phyloP scores from a whole-genome alignment of 2,329 filamentous ascomycete genomes.

The Neophaeococcomyces aloes region DNA sequence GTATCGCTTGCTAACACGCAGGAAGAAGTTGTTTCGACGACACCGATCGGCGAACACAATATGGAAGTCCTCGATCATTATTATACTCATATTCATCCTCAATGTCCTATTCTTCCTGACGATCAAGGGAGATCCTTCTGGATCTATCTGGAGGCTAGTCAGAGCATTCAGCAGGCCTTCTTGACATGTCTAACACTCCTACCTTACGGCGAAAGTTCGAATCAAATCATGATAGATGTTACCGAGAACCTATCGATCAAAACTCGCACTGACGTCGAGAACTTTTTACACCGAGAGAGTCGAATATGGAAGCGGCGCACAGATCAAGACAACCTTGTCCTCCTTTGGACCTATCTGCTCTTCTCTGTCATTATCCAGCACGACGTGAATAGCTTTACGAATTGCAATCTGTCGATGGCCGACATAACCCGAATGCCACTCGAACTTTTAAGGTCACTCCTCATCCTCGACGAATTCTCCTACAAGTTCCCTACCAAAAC shows the following conservation, averaged over 20 bases:
- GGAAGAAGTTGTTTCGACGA: constrained; percentile 8
- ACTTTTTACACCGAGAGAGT: constrained; percentile 6
- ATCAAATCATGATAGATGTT: neutral
- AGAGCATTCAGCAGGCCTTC: constrained; percentile 4
- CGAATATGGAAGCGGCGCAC: constrained; percentile 1
- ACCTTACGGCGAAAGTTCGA: neutral
- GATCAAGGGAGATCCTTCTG: neutral
- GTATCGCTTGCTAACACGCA: constrained; percentile 12
- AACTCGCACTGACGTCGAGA: constrained; percentile 8
- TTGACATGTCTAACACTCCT: neutral
- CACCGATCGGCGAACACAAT: constrained; percentile 6
- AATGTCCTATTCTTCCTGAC: constrained; percentile 18
- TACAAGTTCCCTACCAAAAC: neutral
- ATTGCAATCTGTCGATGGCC: constrained; percentile 1
- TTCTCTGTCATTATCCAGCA: constrained; percentile 11
- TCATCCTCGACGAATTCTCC: neutral
- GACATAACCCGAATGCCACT: constrained; percentile 7
- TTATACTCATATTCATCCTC: constrained; percentile 16
- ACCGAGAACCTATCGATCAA: constrained; percentile 5
- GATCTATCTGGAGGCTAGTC: neutral
- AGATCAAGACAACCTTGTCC: constrained; percentile 10
- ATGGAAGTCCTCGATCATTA: constrained; percentile 12
- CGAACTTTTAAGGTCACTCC: constrained; percentile 6
- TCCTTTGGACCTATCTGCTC: constrained; percentile 14
- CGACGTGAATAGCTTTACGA: constrained; percentile 11